Base-by-base conservation (phyloP, 805 yeast genomes). In the Saccharomycopsis sp. region DNA sequence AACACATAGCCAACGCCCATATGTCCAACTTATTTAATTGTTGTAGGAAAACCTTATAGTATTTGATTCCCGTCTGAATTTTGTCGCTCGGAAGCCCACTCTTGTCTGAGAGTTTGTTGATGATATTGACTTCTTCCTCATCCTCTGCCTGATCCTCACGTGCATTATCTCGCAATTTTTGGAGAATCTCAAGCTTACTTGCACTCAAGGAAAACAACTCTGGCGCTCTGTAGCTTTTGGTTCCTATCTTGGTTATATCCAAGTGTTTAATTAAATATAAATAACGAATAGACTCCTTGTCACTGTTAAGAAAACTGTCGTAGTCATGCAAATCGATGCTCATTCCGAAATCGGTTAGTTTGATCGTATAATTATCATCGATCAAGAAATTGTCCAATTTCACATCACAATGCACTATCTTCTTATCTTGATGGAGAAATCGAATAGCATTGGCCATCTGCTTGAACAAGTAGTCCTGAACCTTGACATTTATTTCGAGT, bases 311-410 rank as follows among this genome's bases (percentile, higher is more conserved):
- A 24, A 20, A 14, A 8, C 22, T n/a, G 17, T 22, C 22, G 14
- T 41, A 14, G 15, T 23, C 52, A 22, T 58, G 38, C 29, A 58
- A 15, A 44, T 56, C 42, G 42, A 56, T 47, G 17, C 57, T 50
- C 66, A 62, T 61, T 5, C 99, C 99, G 75, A 94, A 94, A 72
- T 94, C 99, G 0, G 97, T 92, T 60, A 96, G 73, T 71, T 94
- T 94, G 61, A 94, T 70, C 71, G 91, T 98, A 0, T 98, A 99
- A 42, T 76, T 75, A 57, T 82, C 77, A 69, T 92, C 98, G 63
- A 94, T 90, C n/a, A 90, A 70, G 1, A 90, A 76, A 66, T 91
- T 94, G 66, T 94, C 99, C 52, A 93, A 75, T 73, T 94, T 94
- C 64, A 94, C 80, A 68, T 94, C 99, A 60, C 98, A 82, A 71